phyloP scores from a whole-genome alignment of 2,329 filamentous ascomycete genomes.

The Lachnellula arida region DNA sequence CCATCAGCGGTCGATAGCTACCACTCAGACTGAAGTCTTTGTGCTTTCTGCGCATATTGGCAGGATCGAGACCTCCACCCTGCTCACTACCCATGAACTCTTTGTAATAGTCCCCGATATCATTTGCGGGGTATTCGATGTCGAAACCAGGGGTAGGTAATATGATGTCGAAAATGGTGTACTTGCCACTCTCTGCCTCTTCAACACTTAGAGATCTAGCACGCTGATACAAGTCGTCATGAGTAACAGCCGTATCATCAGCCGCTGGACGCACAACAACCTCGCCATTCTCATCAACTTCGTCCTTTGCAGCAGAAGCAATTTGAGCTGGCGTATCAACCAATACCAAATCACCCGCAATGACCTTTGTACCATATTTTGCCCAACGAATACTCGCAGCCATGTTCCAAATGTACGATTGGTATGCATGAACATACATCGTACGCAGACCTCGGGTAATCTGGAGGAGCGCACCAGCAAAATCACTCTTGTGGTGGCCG shows the following conservation, averaged over 20 bases:
- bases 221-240: conserved; percentile 56
- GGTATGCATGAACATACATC: conserved; percentile 97
- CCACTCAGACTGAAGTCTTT: conserved; percentile 87
- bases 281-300: conserved; percentile 37
- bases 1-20: conserved; percentile 79
- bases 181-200: conserved; percentile 74
- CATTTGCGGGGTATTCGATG: conserved; percentile 79
- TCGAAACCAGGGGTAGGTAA: conserved; percentile 91
- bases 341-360: conserved; percentile 70
- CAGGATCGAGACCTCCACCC: conserved; percentile 75
- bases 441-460: conserved; percentile 79
- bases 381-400: conserved; percentile 78
- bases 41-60: conserved; percentile 80
- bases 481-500: conserved; percentile 53
- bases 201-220: conserved; percentile 69
- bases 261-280: conserved; percentile 48
- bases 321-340: conserved; percentile 20
- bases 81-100: conserved; percentile 77
- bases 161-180: conserved; percentile 81
- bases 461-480: conserved; percentile 70
- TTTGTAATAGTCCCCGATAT: conserved; percentile 76
- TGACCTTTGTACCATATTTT: conserved; percentile 64
- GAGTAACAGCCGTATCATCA: conserved; percentile 49
- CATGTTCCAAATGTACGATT: conserved; percentile 91
- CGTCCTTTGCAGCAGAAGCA: conserved; percentile 16